These are phyloP conservation scores for Pestalotiopsis sp. DNA, from an alignment of 2,329 filamentous ascomycete genomes.

Conservation along the genomic window DNA sequence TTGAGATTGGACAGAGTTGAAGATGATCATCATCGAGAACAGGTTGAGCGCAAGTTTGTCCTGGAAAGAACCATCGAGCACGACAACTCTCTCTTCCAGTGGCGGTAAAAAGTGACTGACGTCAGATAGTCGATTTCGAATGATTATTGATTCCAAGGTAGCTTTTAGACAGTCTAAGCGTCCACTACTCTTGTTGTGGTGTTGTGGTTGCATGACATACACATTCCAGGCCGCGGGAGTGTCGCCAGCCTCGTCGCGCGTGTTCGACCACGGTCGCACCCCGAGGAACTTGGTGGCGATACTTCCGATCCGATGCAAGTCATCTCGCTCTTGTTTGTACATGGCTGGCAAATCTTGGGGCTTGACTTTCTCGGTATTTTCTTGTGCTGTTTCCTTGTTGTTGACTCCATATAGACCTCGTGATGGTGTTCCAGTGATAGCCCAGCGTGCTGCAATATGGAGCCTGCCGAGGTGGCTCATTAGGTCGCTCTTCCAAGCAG, in stretches of 20 bases:
- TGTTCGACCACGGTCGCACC: constrained; percentile 77
- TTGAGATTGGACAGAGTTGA: constrained; percentile 88
- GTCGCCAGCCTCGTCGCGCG: constrained; percentile 52
- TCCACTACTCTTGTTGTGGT: constrained; percentile 53
- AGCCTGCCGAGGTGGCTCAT: constrained; percentile 53
- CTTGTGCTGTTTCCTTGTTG: constrained; percentile 14
- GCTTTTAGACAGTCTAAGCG: constrained; percentile 64
- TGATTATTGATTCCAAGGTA: constrained; percentile 76
- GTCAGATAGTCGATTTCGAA: constrained; percentile 77
- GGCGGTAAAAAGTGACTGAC: constrained; percentile 70
- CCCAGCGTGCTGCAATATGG: constrained; percentile 76
- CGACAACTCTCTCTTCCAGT: constrained; percentile 70
- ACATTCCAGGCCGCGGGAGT: constrained; percentile 68
- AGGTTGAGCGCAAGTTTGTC: constrained; percentile 83
- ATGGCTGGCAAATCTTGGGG: constrained; percentile 12
- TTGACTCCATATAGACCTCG: constrained; percentile 79
- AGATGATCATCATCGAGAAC: constrained; percentile 81
- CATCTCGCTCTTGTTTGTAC: constrained; percentile 52
- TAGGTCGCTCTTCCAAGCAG: constrained; percentile 55
- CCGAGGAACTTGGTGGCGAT: constrained; percentile 73
- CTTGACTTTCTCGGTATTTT: neutral
- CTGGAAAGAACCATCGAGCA: constrained; percentile 80
- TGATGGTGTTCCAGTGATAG: constrained; percentile 88
- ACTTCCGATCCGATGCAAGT: constrained; percentile 66
- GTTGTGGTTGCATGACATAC: constrained; percentile 66